Evolutionary conservation across 805 yeast genomes (phyloP).

Genomic region (Myxozyma vanderwaltii): DNA sequence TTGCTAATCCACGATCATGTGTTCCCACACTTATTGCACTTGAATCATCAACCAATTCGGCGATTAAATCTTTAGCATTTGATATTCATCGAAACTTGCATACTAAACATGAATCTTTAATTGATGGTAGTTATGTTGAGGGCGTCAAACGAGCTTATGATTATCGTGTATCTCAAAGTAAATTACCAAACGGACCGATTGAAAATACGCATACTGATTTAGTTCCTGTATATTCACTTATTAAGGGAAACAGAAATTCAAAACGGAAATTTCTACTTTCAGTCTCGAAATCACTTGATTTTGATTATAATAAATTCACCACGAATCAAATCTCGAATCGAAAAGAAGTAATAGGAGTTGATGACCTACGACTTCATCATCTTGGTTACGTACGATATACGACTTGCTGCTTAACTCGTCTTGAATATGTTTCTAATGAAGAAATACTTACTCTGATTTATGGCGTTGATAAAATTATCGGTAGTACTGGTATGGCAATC

Average conservation of each 20-base stretch:
- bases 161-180: constrained; percentile 43
- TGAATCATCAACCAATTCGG: constrained; percentile 53
- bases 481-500: constrained; percentile 45
- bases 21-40: constrained; percentile 72
- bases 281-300: constrained; percentile 13
- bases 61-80: constrained; percentile 52
- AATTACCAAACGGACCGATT: constrained; percentile 2
- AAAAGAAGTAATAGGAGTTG: constrained; percentile 38
- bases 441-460: constrained; percentile 53
- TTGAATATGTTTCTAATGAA: constrained; percentile 51
- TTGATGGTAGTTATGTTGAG: constrained; percentile 64
- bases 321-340: constrained; percentile 41
- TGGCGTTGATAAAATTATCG: constrained; percentile 49
- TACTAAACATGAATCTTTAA: constrained; percentile 69
- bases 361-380: constrained; percentile 29
- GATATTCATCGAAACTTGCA: constrained; percentile 58
- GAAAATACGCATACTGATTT: constrained; percentile 44
- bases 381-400: constrained; percentile 44
- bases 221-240: constrained; percentile 47
- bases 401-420: constrained; percentile 46
- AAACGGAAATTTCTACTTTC: constrained; percentile 47
- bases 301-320: constrained; percentile 34
- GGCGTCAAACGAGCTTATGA: constrained; percentile 60
- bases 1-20: constrained; percentile 66
- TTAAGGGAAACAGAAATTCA: constrained; percentile 47